These are phyloP conservation scores for Penicillium sp. DNA, from an alignment of 2,329 filamentous ascomycete genomes.

Conservation along the genomic window DNA sequence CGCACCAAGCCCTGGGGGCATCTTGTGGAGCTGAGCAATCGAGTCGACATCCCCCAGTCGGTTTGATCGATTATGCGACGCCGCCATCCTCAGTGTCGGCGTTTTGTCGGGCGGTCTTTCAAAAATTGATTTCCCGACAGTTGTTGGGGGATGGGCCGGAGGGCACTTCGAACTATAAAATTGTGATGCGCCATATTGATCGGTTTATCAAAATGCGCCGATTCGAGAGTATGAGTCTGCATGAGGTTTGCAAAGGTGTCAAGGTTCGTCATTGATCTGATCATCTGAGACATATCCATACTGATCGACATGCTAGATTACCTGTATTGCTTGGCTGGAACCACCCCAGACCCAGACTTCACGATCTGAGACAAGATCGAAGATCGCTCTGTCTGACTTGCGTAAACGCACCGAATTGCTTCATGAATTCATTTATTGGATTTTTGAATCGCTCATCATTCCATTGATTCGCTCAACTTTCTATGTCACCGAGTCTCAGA, in stretches of 20 bases:
- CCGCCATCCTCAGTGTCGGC: conserved; percentile 71
- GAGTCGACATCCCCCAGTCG: conserved; percentile 25
- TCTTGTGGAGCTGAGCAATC: not conserved
- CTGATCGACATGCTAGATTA: conserved; percentile 53
- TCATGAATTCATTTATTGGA: conserved; percentile 82
- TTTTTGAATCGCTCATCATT: conserved; percentile 89
- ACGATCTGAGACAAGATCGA: conserved; percentile 37
- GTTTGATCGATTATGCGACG: conserved; percentile 68
- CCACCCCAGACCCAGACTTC: conserved; percentile 46
- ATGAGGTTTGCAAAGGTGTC: conserved; percentile 73
- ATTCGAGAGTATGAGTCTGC: conserved; percentile 78
- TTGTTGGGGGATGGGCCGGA: conserved; percentile 69
- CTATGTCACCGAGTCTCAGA: conserved; percentile 88
- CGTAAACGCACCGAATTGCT: conserved; percentile 77
- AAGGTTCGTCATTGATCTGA: conserved; percentile 56
- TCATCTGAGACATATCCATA: not conserved
- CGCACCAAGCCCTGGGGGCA: not conserved
- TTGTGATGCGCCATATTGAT: conserved; percentile 70
- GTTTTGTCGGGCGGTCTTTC: conserved; percentile 78
- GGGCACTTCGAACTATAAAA: conserved; percentile 60
- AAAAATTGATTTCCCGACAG: conserved; percentile 69
- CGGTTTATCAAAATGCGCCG: conserved; percentile 74
- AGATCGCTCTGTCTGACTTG: conserved; percentile 69
- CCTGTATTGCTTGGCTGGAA: conserved; percentile 71
- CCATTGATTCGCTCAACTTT: conserved; percentile 86